Base-by-base conservation (phyloP, 73 alveolate species). In the Stentor roeselii region DNA sequence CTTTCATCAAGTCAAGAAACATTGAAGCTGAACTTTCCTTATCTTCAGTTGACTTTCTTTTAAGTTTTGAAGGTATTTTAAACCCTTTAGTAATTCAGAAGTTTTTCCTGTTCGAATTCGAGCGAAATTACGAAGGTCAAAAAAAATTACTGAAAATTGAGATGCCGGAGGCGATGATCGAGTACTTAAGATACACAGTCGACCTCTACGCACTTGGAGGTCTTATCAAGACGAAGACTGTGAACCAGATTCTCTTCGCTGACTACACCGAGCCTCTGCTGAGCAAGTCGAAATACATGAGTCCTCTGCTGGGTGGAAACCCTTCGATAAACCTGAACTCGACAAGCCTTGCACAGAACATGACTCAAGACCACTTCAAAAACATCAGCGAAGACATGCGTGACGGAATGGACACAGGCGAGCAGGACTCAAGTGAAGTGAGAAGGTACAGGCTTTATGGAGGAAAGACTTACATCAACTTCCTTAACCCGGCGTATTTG, bases 401-500 rank as follows among this genome's bases (percentile, higher is more conserved):
- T 27, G 37, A 67, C 34, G 80, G 41, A 11, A 67, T 67, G 37
- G 37, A 67, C 34, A 67, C 80, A 30, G 80, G 80, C 21, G 37
- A 67, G 34, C 21, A 36, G 14, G 50, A 67, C 34, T 14, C 34
- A 27, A 32, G 34, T 67, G 27, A 67, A 21, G 41, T 21, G 21
- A 21, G 80, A 67, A 11, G 41, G 41, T 67, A 67, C 34, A 67
- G 80, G 34, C 80, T 67, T 32, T 67, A 67, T 67, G 74, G 84
- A 39, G 74, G 74, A 39, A 21, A 14, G 1, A 6, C 84, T 0
- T 76, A 39, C 39, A n/a, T 40, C 1, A 76, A 37, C n/a, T 21
- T 76, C 11, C 60, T n/a, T 39, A 39, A 15, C n/a, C 32, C 14
- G 2, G 36, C n/a, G 3, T 76, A 76, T 76, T 37, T 37, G 3